phyloP scores from a whole-genome alignment of 2,329 filamentous ascomycete species.

The Fusarium sp. region DNA sequence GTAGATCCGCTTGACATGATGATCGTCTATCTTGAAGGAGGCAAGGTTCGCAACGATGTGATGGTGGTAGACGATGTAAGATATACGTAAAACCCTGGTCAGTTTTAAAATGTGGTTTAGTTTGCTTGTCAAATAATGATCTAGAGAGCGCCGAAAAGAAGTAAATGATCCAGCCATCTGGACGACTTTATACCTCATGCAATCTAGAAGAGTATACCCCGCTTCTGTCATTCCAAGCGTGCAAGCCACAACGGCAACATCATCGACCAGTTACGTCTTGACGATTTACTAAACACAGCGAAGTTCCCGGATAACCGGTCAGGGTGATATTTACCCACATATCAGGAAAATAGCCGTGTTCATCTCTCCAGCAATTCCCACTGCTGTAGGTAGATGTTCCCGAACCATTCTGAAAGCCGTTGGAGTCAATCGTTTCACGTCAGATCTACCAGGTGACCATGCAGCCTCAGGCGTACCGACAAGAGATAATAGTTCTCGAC shows the following conservation, averaged over 20 bases:
- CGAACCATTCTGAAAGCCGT: rapidly evolving
- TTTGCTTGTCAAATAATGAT: neutral
- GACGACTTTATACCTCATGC: neutral
- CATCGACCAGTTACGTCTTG: neutral
- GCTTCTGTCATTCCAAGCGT: neutral
- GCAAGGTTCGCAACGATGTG: rapidly evolving
- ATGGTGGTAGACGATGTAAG: rapidly evolving
- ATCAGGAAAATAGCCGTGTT: rapidly evolving
- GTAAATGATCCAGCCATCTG: neutral
- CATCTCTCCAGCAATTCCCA: neutral
- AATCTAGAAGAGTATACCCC: neutral
- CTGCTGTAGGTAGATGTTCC: neutral
- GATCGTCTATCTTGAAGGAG: neutral
- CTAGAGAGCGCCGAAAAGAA: rapidly evolving
- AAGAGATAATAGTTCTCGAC: neutral
- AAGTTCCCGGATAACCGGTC: neutral
- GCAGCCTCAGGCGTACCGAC: rapidly evolving
- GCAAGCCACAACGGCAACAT: neutral
- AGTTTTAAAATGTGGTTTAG: neutral
- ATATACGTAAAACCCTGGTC: rapidly evolving
- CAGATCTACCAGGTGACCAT: neutral
- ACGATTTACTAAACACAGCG: no score
- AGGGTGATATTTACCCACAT: no score
- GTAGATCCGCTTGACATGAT: neutral
- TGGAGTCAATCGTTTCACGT: rapidly evolving